Evolutionary conservation across 1,284 basidiomycete species (phyloP), one percentile per base, ranked within the genome.

Genomic region (Microbotryomycetes sp.): DNA sequence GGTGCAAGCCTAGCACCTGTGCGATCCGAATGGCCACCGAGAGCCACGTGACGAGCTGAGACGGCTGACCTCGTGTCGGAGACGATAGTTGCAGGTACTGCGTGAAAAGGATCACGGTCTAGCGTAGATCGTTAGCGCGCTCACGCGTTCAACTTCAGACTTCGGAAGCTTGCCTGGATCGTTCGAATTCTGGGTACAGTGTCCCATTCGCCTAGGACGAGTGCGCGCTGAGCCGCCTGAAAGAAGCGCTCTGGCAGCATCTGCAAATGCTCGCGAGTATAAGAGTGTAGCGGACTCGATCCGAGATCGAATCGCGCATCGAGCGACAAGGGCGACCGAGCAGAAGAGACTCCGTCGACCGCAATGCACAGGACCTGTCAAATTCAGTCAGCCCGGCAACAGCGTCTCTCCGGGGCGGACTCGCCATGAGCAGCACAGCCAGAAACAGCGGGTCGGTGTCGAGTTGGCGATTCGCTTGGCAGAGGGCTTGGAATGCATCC

Each of bases 81-180:
- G 68, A 66, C 21, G 60, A 67, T 9, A 69, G 57, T 47, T 69
- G 67, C 15, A 69, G 59, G 48, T 69, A 69, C 29, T 71, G 70
- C 13, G 68, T 70, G 51, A 59, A 65, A 18, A 71, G 62, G 16
- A 69, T 54, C 53, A 71, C 65, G 13, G 66, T 67, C 61, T 67
- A 50, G 5, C 41, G 18, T 24, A 31, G 29, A 27, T 29, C 21
- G 31, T 21, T 28, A 26, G 26, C 15, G 35, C 35, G 26, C 29
- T 61, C 31, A 21, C 48, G 47, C 9, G 9, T 13, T 15, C 24
- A 52, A 13, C 23, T 16, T 52, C 24, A n/a, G 1, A 5, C 6
- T 52, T 52, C 11, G 13, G 9, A 18, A 11, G 18, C 59, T 24
- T 26, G 61, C 66, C 61, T 68, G 67, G 21, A 68, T 60, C 11